These are phyloP conservation scores for Kwoniella dendrophila DNA, from an alignment of 768 basidiomycete species.

Conservation along the genomic window DNA sequence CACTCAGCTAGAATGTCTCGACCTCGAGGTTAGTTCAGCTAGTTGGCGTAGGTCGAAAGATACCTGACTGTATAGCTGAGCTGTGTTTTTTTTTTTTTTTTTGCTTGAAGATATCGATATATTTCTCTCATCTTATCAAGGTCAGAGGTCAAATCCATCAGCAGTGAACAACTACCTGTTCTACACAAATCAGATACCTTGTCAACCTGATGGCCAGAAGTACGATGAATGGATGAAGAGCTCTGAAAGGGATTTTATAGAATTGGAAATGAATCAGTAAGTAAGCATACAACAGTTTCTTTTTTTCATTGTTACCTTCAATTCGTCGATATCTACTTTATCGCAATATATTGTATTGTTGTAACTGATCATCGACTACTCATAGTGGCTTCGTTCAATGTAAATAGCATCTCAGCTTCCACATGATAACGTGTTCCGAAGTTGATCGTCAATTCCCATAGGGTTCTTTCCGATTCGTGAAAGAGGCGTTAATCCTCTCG, in stretches of 20 bases:
- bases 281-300: slow-evolving; percentile 13
- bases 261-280: slow-evolving; percentile 48
- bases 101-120: slow-evolving; percentile 28
- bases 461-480: slow-evolving; percentile 54
- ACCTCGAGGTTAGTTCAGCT: slow-evolving; percentile 11
- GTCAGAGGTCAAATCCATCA: background rate
- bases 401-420: slow-evolving; percentile 6
- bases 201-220: slow-evolving; percentile 32
- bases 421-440: background rate
- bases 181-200: slow-evolving; percentile 30
- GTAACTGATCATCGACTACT: background rate
- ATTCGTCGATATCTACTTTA: background rate
- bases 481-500: slow-evolving; percentile 46
- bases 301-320: background rate
- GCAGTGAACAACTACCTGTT: slow-evolving; percentile 34
- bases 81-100: background rate
- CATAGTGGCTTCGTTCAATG: slow-evolving; percentile 45
- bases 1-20: slow-evolving; percentile 2
- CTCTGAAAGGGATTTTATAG: slow-evolving; percentile 33
- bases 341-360: background rate
- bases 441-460: background rate
- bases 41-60: background rate
- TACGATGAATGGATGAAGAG: slow-evolving; percentile 38
- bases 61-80: background rate
- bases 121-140: slow-evolving; percentile 38